These are phyloP conservation scores for Dactylellina haptotyla DNA, from an alignment of 2,329 filamentous ascomycete genomes.

Conservation along the genomic window DNA sequence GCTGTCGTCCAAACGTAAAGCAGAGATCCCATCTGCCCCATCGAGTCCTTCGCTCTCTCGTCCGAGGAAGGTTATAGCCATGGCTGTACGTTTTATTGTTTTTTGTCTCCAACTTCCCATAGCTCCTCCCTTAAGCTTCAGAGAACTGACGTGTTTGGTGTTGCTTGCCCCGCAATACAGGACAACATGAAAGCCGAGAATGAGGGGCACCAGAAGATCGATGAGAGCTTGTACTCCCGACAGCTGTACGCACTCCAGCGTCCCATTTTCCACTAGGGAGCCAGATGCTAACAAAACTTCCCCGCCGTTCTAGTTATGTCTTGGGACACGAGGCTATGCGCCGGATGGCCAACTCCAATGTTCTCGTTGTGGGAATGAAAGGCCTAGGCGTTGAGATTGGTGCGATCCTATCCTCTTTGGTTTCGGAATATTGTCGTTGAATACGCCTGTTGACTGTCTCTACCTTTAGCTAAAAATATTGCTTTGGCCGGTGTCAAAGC, in stretches of 20 bases:
- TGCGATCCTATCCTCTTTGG: slow-evolving; percentile 58
- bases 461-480: slow-evolving; percentile 89
- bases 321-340: slow-evolving; percentile 90
- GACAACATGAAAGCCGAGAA: slow-evolving; percentile 52
- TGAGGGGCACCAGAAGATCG: slow-evolving; percentile 64
- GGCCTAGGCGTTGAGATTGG: slow-evolving; percentile 93
- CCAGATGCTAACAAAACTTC: slow-evolving; percentile 23
- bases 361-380: slow-evolving; percentile 89
- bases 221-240: slow-evolving; percentile 78
- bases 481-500: slow-evolving; percentile 98
- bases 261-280: background rate
- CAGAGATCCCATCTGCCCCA: slow-evolving; percentile 49
- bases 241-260: slow-evolving; percentile 73
- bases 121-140: slow-evolving; percentile 10
- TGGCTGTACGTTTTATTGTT: slow-evolving; percentile 46
- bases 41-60: slow-evolving; percentile 50
- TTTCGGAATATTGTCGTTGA: background rate
- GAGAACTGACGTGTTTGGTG: slow-evolving; percentile 46
- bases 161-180: slow-evolving; percentile 52
- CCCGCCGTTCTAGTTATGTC: slow-evolving; percentile 66
- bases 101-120: no score
- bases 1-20: slow-evolving; percentile 54
- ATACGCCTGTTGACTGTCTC: background rate
- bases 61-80: slow-evolving; percentile 52
- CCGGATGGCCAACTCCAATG: slow-evolving; percentile 95